Conservation (phyloP, 371 early-diverging fungal genomes). For the Lichtheimia ornata region DNA sequence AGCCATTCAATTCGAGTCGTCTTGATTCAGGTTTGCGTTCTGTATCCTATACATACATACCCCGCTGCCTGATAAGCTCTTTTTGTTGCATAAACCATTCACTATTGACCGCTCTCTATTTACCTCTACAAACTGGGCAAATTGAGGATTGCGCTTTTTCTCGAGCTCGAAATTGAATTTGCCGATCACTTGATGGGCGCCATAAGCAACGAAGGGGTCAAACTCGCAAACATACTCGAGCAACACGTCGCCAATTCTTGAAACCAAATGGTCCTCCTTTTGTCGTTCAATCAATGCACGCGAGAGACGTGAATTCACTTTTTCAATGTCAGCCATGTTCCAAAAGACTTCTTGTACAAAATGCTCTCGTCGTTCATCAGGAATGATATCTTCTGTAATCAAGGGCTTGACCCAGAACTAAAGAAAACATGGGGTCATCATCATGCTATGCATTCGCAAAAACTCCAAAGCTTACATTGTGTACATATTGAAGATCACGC, state of each 20-base stretch:
- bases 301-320: slow-evolving; percentile 70
- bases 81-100: no score
- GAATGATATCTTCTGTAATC: slow-evolving; percentile 67
- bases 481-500: slow-evolving; percentile 55
- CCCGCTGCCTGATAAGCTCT: no score
- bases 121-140: slow-evolving; percentile 77
- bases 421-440: background rate
- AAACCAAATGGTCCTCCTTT: slow-evolving; percentile 70
- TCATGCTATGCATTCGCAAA: background rate
- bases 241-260: slow-evolving; percentile 85
- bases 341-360: slow-evolving; percentile 86
- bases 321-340: slow-evolving; percentile 77
- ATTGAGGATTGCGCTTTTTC: slow-evolving; percentile 62
- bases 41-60: slow-evolving; percentile 46
- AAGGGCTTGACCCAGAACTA: slow-evolving; percentile 81
- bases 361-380: slow-evolving; percentile 55
- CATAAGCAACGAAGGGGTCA: slow-evolving; percentile 85
- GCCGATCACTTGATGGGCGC: slow-evolving; percentile 84
- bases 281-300: slow-evolving; percentile 73
- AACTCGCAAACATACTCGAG: slow-evolving; percentile 69
- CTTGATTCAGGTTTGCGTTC: slow-evolving; percentile 80
- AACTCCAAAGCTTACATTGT: slow-evolving; percentile 24
- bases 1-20: slow-evolving; percentile 77
- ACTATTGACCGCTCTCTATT: background rate
- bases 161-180: slow-evolving; percentile 82